Base-by-base conservation (phyloP, 176 grass and related monocot genomes). In the Aegilops bicornis region DNA sequence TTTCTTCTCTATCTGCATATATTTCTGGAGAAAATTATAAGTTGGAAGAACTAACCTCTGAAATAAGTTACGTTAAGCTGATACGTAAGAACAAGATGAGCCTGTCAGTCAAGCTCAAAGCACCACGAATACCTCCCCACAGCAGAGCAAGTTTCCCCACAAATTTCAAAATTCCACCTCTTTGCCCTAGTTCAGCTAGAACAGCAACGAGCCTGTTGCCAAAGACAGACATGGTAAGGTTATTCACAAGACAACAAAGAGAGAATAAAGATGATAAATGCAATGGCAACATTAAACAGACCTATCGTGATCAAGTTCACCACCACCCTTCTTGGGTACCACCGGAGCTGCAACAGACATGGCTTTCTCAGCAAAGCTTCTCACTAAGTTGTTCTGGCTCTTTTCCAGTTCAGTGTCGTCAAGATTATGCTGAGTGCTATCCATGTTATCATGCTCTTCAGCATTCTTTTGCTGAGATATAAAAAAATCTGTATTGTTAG, bases 61-160 rank as follows among this genome's bases (percentile, higher is more conserved):
- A 77, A 92, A 85, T 88, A 98, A 96, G 79, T 93, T 93, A 0
- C 88, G 93, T 79, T 98, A 76, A 76, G 0, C 92, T 89, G 82
- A 98, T 94, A 82, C 10, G 93, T 62, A 98, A 92, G 85, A 96
- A 98, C 76, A 79, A 98, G 45, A 98, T 98, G 60, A 98, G 93
- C 66, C 90, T 91, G 79, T 91, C 88, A 12, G 90, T 98, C 82
- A 98, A 93, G 84, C 93, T 98, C 92, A 95, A 83, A 86, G 96
- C 96, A 84, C 96, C 96, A 78, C 96, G 96, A 29, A 98, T 90
- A 81, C 96, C 96, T 64, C 93, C 96, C 96, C 96, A 98, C 14
- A 98, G 91, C 85, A 98, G 73, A 91, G 93, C 96, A 76, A 98
- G 54, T 71, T 98, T 98, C 50, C 93, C 96, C 81, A 98, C 61